Evolutionary conservation across 257 asterid species (phyloP).

Genomic region (Solanum sitiens): DNA sequence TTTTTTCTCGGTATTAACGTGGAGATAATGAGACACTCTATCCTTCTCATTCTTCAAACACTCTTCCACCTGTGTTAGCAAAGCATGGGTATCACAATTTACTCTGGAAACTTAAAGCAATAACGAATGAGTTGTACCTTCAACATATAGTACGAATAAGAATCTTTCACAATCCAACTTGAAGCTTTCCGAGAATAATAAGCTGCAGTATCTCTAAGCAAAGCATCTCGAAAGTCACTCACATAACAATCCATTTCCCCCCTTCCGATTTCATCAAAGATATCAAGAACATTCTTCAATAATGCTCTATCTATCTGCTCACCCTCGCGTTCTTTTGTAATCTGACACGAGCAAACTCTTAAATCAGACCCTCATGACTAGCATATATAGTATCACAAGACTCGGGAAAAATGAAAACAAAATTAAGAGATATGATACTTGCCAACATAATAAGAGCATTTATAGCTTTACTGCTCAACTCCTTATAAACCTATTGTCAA

Average conservation of each 20-base stretch:
- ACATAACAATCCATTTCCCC: conserved; percentile 17
- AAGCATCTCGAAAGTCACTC: conserved; percentile 25
- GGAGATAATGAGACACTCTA: conserved; percentile 34
- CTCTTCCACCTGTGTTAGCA: conserved; percentile 29
- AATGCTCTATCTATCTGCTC: conserved; percentile 29
- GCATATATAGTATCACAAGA: not conserved
- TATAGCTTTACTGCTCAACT: conserved; percentile 19
- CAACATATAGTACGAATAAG: conserved; percentile 53
- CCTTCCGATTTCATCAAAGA: conserved; percentile 33
- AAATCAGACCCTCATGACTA: not conserved
- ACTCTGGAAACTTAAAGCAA: not conserved
- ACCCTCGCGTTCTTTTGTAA: conserved; percentile 28
- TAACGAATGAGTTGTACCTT: conserved; percentile 16
- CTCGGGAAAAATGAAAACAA: not conserved
- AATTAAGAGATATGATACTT: not conserved
- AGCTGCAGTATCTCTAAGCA: conserved; percentile 29
- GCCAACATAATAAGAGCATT: conserved; percentile 36
- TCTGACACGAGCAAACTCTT: conserved; percentile 8
- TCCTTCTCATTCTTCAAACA: conserved; percentile 43
- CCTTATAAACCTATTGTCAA: conserved; percentile 26
- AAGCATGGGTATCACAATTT: not conserved
- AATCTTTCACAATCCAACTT: conserved; percentile 37
- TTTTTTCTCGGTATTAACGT: conserved; percentile 27
- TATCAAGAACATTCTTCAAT: conserved; percentile 29
- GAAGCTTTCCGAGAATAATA: conserved; percentile 52